Evolutionary conservation across 2,329 filamentous ascomycete genomes (phyloP), one percentile per base, ranked within the genome.

Genomic region (Macrophomina pseudophaseolina): DNA sequence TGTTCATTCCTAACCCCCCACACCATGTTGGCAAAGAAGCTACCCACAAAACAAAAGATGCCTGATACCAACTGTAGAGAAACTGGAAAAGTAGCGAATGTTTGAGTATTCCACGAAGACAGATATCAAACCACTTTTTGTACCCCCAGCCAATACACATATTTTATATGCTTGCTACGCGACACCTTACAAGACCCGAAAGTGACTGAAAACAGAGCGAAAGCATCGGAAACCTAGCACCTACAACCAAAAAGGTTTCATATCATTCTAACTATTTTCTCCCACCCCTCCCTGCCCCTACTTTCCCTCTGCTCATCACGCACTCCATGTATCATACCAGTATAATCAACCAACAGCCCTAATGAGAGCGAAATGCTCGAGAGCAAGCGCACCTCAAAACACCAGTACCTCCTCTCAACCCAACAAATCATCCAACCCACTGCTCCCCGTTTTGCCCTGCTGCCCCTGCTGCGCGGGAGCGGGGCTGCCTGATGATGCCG

Each of bases 361-460:
- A 3, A 23, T 23, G 23, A 23, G 23, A 23, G 23, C 23, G 23
- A 23, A 23, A 23, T 23, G 23, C 23, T 23, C 23, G 23, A 23
- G 23, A 23, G 23, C 23, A 23, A 23, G 23, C 23, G 23, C 23
- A 23, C 23, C 23, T 23, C 23, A 23, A 23, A 23, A 23, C 23
- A 23, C 1, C 23, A 23, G 35, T 4, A 8, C 11, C 11, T 38
- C 5, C 23, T 5, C 5, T 54, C 52, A 54, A 54, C 52, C 52
- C 52, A 54, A 38, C 52, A 67, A 42, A 42, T 67, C 65, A 23
- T 64, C 54, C 40, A 65, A 40, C 48, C 59, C 67, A 16, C 52
- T 68, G 53, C 65, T 58, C 2, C 65, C 58, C n/a, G 46, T 67
- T 40, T 46, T 48, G 58, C 14, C 9, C 30, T 64, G 35, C 60